Evolutionary conservation across 176 grass and related monocot species (phyloP), one percentile per base, ranked within the genome.

Genomic region (Aegilops umbellulata): DNA sequence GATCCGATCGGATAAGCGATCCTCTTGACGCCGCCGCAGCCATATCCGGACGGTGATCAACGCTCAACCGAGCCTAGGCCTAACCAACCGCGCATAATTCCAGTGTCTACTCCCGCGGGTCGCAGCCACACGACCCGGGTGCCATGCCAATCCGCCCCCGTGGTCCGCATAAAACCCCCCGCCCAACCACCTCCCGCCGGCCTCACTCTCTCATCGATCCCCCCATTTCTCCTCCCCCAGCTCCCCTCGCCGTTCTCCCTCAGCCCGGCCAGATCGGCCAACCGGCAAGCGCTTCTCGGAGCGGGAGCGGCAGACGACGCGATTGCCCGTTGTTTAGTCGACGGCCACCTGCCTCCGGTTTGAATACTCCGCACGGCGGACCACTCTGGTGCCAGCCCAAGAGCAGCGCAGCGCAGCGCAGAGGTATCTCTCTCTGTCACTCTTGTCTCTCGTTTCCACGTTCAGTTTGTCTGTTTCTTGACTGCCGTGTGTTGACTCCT

Each of bases 111-210:
- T 7, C 30, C 30, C 30, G 30, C 30, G 30, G 30, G n/a, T n/a
- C n/a, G n/a, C n/a, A n/a, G n/a, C n/a, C n/a, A n/a, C n/a, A n/a
- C n/a, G n/a, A 84, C 66, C 36, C 88, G 83, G 78, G 67, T 3
- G 51, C 3, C 22, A 13, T 26, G 27, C 49, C 19, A 6, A 10
- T 25, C 24, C 55, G 2, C 22, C 22, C 66, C 57, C 78, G 47
- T 51, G 38, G 35, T 36, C 35, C 7, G 46, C 47, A 70, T 78
- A 77, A 80, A 85, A 76, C 46, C 20, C 60, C 7, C 8, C 23
- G 36, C 61, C 69, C 67, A 89, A 84, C 67, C 12, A 57, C 42
- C 71, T 69, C 85, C 77, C 38, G 55, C 55, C 77, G 72, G 3
- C 36, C 26, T 10, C 51, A 8, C 20, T 27, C 41, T 15, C 69